phyloP scores from a whole-genome alignment of 345 rosid genomes.

The Toxicodendron radicans region DNA sequence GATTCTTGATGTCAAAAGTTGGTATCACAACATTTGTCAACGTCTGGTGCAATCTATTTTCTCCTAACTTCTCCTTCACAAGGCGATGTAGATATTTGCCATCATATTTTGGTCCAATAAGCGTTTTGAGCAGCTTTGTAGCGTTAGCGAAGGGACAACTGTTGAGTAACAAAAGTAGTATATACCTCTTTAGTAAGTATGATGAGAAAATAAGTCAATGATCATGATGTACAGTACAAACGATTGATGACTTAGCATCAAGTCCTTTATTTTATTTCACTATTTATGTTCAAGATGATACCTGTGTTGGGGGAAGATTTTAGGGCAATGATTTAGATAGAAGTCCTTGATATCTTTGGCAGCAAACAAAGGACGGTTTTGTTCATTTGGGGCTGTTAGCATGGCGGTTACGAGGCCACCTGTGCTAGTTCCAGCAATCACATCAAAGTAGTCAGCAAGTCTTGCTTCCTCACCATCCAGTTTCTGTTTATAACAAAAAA shows the following conservation, averaged over 20 bases:
- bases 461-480: conserved; percentile 57
- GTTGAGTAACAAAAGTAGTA: neutral
- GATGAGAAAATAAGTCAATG: neutral
- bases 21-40: conserved; percentile 37
- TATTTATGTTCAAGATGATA: neutral
- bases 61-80: conserved; percentile 36
- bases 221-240: too few species aligned
- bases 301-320: conserved; percentile 52
- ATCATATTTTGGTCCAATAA: neutral
- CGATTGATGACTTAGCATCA: neutral
- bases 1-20: conserved; percentile 54
- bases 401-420: conserved; percentile 50
- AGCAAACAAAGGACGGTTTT: conserved; percentile 55
- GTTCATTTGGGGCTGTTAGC: conserved; percentile 53
- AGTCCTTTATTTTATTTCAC: neutral
- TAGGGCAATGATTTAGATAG: conserved; percentile 46
- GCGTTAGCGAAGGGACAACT: neutral
- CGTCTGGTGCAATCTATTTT: conserved; percentile 48
- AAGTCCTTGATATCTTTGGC: conserved; percentile 59
- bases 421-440: neutral
- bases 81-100: neutral
- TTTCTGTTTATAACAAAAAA: conserved; percentile 55
- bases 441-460: neutral
- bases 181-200: neutral
- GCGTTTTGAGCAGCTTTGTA: neutral